Evolutionary conservation across 148 eudicot genomes (phyloP), one percentile per base, ranked within the genome.

Genomic region (Drosera capensis): DNA sequence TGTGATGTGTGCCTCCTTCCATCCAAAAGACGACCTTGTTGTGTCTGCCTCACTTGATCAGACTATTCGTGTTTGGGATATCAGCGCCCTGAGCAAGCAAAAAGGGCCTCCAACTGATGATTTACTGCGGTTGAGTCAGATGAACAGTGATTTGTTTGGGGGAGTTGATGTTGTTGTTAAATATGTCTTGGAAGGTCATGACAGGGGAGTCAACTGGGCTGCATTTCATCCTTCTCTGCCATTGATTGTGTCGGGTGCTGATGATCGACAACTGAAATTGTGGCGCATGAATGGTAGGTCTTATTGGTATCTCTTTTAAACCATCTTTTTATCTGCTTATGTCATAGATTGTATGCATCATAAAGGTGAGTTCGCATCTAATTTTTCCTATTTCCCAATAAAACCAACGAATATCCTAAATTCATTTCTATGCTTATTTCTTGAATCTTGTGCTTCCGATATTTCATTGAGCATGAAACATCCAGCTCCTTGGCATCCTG

Each of bases 191-290:
- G 94, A 87, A 77, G 94, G 94, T 44, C 94, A 83, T 60, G 94
- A 83, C 43, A 73, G 94, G 55, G 96, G 96, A 24, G 92, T 87
- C 46, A 87, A 87, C 57, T 87, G 94, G 96, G 96, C 96, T 49
- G 47, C 96, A 11, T 87, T 87, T 46, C 94, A 87, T 54, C 94
- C 96, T 14, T 72, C 74, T n/a, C 72, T 87, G 40, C 96, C 90
- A 20, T 62, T 82, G 59, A 83, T 87, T 52, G 90, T 83, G 16
- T 87, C 94, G 43, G 92, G 94, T 56, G 94, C 94, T 46, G 94
- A 87, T 77, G 96, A 87, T 31, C 94, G 94, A 43, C 96, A 79
- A 68, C 80, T 87, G 25, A 87, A 87, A 60, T 57, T 87, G 60
- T 87, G 96, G 96, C 82, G 94, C 28, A 87, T 87, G 94, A 83